Base-by-base conservation (phyloP, 2,329 filamentous ascomycete genomes). In the Talaromyces sp. region DNA sequence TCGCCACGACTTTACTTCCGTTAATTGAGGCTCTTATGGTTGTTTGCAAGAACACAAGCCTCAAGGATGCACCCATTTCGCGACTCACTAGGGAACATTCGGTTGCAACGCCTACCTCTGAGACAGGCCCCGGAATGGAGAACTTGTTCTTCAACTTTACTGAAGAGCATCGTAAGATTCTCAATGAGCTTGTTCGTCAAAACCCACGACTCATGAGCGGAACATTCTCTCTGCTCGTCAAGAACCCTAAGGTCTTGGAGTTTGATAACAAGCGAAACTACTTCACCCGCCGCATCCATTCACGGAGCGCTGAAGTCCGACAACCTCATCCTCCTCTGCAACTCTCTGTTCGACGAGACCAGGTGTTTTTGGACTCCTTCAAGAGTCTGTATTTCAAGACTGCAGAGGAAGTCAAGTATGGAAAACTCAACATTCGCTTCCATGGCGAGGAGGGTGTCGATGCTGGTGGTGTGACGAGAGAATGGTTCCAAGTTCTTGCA, bases 191-290 rank as follows among this genome's bases (percentile, higher is more conserved):
- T 69, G 95, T 99, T 63, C 90, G 96, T 69, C 92, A 96, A 74
- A 98, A 96, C 70, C 95, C 96, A 35, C 96, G 97, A 78, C 87
- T 99, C 69, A 99, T 99, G 96, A 97, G 94, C 66, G 95, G 95
- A 62, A 97, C 94, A 2, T 97, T 99, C 80, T 93, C 94, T 11
- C 85, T 99, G 17, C 82, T 99, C 57, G 95, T 98, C 68, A 97
- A 97, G 83, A 99, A 99, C 74, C 96, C 95, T 31, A 99, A 98
- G 84, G 96, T 99, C 3, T 84, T 99, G 13, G 95, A 99, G 75
- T 99, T 99, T 73, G 95, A 99, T 81, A 99, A 99, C 82, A 99
- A 99, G 83, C 93, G 95, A 73, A 98, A 96, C 80, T 99, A 96
- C 84, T 99, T 99, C 84, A 97, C 89, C 75, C 90, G 95, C 67